Conservation (phyloP, 352 stramenopile species). For the Nothophytophthora sp. region DNA sequence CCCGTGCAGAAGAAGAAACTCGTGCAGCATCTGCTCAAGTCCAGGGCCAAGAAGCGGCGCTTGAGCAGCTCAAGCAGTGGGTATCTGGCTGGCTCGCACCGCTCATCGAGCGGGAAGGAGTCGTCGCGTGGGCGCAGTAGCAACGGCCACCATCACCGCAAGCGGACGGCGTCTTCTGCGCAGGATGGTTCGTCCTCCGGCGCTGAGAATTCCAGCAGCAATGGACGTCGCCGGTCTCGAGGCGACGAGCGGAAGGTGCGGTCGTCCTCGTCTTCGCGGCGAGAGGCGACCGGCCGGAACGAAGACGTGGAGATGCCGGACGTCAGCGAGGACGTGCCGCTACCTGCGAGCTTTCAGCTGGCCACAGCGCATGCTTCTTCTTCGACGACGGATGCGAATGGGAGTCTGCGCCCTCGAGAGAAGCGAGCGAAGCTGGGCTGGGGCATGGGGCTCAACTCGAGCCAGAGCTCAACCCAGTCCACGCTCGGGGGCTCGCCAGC, state of each 20-base stretch:
- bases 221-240: constrained; percentile 22
- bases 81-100: no score
- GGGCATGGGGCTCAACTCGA: constrained; percentile 70
- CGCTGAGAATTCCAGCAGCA: constrained; percentile 19
- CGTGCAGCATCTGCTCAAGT: constrained; percentile 47
- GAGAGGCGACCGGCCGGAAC: constrained; percentile 13
- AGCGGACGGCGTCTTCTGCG: constrained; percentile 20
- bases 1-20: constrained; percentile 60
- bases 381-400: constrained; percentile 5
- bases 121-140: constrained; percentile 22
- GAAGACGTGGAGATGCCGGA: constrained; percentile 34
- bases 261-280: constrained; percentile 19
- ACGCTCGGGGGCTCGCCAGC: no score
- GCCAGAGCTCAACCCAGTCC: no score
- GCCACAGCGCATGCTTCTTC: constrained; percentile 21
- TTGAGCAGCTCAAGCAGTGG: constrained; percentile 12
- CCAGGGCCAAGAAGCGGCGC: constrained; percentile 41
- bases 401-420: constrained; percentile 25
- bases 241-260: constrained; percentile 33
- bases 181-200: constrained; percentile 11
- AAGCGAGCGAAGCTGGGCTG: constrained; percentile 77
- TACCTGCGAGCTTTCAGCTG: constrained; percentile 56
- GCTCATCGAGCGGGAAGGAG: no score
- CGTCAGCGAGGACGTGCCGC: constrained; percentile 45
- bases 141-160: constrained; percentile 26